Evolutionary conservation across 345 rosid genomes (phyloP).

Genomic region (Hibiscus mutabilis): DNA sequence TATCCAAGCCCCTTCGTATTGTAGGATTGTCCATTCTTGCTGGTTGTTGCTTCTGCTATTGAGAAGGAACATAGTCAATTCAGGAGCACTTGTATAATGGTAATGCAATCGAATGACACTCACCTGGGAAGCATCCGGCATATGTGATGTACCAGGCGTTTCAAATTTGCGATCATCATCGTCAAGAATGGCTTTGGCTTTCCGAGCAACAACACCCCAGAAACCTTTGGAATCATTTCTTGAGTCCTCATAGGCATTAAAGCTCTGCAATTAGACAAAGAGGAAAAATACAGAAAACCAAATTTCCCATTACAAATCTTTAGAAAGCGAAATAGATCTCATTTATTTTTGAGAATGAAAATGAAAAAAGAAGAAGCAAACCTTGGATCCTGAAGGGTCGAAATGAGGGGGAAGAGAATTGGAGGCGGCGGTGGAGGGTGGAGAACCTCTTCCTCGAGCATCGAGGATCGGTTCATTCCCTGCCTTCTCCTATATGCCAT

Average conservation of each 20-base stretch:
- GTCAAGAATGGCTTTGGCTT: conserved; percentile 86
- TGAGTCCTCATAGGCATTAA: conserved; percentile 42
- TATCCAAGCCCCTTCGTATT: conserved; percentile 65
- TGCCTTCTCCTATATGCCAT: conserved; percentile 98
- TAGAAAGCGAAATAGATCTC: not conserved
- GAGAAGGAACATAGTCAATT: not conserved
- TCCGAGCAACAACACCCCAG: conserved; percentile 84
- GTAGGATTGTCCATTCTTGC: conserved; percentile 57
- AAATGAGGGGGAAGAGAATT: not conserved
- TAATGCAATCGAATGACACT: conserved; percentile 18
- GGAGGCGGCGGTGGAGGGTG: conserved; percentile 8
- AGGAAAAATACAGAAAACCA: not conserved
- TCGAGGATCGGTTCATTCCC: conserved; percentile 63
- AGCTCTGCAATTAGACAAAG: conserved; percentile 31
- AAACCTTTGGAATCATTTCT: conserved; percentile 57
- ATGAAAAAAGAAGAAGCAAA: conserved; percentile 8
- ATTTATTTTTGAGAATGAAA: not conserved
- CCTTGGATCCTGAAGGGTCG: conserved; percentile 46
- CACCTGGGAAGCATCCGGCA: conserved; percentile 45
- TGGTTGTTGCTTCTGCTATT: conserved; percentile 26
- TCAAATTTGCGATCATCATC: conserved; percentile 34
- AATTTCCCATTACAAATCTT: not conserved
- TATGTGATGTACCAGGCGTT: not conserved
- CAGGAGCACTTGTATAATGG: not conserved
- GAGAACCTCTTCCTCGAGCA: conserved; percentile 70